Conservation (phyloP, 345 rosid genomes). For the Eucalyptus shirleyi region DNA sequence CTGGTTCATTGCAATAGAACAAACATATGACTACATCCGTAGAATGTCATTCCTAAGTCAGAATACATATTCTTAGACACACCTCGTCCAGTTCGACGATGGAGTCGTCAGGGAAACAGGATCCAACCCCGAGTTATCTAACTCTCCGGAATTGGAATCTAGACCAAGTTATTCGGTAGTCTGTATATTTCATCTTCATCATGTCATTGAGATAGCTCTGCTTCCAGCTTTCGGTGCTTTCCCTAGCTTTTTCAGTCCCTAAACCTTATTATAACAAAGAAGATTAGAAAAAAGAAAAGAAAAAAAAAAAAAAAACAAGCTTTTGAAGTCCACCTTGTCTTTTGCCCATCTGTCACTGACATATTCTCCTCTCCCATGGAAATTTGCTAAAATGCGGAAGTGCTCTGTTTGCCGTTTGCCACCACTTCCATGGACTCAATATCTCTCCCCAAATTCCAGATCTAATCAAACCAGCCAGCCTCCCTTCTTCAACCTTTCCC, state of each 20-base stretch:
- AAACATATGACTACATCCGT: neutral
- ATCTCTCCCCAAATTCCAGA: neutral
- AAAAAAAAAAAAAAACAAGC: neutral
- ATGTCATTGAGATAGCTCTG: neutral
- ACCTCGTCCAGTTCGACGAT: accelerated
- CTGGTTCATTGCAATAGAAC: neutral
- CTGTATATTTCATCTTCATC: neutral
- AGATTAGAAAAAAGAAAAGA: neutral
- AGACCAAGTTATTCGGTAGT: neutral
- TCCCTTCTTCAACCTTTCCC: neutral
- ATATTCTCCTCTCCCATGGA: neutral
- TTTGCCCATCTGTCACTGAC: neutral
- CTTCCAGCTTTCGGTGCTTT: neutral
- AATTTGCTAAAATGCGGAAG: neutral
- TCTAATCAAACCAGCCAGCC: neutral
- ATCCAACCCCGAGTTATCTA: neutral
- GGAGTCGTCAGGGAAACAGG: accelerated
- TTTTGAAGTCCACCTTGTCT: neutral
- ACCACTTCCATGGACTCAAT: neutral
- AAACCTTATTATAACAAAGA: neutral
- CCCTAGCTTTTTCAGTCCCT: neutral
- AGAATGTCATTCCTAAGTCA: accelerated
- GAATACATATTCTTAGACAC: neutral
- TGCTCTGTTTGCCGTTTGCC: neutral
- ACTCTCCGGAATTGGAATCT: neutral